Evolutionary conservation across 768 basidiomycete genomes (phyloP), one percentile per base, ranked within the genome.

Genomic region (Boletus huronensis): DNA sequence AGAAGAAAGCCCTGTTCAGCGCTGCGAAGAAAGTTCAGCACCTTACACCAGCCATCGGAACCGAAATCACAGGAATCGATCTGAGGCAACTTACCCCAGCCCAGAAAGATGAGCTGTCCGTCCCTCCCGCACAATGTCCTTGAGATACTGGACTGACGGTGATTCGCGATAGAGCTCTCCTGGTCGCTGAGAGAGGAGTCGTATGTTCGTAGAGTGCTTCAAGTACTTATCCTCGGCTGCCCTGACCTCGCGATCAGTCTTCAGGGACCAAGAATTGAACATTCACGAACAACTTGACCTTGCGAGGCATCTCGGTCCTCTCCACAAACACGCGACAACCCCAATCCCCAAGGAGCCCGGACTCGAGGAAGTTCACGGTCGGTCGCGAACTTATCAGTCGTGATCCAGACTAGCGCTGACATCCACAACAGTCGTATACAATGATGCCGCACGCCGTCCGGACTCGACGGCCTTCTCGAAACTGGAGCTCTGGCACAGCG

Each of bases 311-410:
- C 89, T 79, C 51, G 89, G 89, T 5, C 87, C 81, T 44, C 78
- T 90, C 43, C 90, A 93, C 70, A 88, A 85, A 66, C 90, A 94
- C 64, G 86, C 90, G 3, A 90, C 88, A 3, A 90, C 88, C 10
- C 86, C 86, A 0, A 77, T 92, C 45, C 87, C 91, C 2, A 74
- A 72, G 54, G 80, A 82, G 63, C 82, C 77, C 17, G 90, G 89
- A 16, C 75, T 90, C 4, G 84, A 89, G 62, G 85, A 88, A 72
- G 87, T 88, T 5, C 88, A 90, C 60, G 77, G 88, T 84, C 56
- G 43, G 78, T 68, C 28, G 5, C 28, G 14, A 28, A 45, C 29
- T n/a, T n/a, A 7, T 50, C 26, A 16, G 16, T 56, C n/a, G 9
- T 25, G 11, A 55, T 19, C 16, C 10, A 31, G 34, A 25, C 39